Evolutionary conservation across 495 filamentous ascomycete genomes (phyloP).

Genomic region (Hyaloscypha finlandica): DNA sequence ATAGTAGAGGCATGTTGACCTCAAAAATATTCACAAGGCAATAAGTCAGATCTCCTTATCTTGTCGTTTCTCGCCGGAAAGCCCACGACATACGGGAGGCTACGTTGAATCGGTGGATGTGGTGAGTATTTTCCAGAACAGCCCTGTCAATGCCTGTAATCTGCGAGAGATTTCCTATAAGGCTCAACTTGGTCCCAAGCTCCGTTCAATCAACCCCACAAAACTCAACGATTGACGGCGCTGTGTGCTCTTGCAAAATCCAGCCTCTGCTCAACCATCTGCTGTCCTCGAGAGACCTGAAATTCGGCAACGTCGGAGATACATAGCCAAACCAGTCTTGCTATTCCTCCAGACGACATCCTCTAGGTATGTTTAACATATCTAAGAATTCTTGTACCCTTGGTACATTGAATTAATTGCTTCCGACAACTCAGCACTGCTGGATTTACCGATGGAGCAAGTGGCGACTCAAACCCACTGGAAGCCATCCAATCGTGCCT

Average conservation of each 20-base stretch:
- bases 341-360: not conserved
- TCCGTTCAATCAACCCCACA: not conserved
- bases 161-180: not conserved
- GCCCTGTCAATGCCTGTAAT: not conserved
- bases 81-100: constrained; percentile 33
- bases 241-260: constrained; percentile 15
- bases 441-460: constrained; percentile 12
- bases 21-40: constrained; percentile 30
- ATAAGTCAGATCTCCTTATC: constrained; percentile 31
- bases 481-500: not conserved
- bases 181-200: not conserved
- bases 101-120: not conserved
- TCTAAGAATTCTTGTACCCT: not conserved
- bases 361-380: constrained; percentile 4
- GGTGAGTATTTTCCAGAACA: not conserved
- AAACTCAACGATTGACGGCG: not conserved
- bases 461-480: constrained; percentile 4
- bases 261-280: constrained; percentile 11
- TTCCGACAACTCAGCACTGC: constrained; percentile 10
- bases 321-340: not conserved
- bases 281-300: not conserved
- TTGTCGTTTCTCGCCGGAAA: constrained; percentile 25
- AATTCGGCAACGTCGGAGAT: no score
- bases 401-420: constrained; percentile 11
- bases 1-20: constrained; percentile 34